Conservation (phyloP, 495 filamentous ascomycete genomes). For the Xylaria acuta region DNA sequence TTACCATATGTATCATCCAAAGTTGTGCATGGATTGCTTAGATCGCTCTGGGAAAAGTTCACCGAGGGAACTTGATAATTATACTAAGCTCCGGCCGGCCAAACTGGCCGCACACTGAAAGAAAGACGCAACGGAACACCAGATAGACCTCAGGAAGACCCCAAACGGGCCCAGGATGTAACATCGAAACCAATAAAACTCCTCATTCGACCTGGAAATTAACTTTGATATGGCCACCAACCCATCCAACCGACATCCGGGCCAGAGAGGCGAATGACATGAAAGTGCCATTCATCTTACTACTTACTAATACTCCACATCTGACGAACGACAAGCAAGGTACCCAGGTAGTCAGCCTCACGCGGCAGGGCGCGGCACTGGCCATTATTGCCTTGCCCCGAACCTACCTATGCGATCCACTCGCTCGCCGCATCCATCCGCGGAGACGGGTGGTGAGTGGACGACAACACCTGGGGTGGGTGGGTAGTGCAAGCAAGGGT, state of each 20-base stretch:
- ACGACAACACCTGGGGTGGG: not conserved
- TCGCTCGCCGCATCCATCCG: not conserved
- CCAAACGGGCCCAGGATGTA: too few relatives aligned
- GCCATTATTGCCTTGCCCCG: conserved; percentile 7
- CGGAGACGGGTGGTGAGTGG: not conserved
- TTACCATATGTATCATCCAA: not conserved
- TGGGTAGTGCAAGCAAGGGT: not conserved
- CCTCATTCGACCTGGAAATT: not conserved
- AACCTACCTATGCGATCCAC: not conserved
- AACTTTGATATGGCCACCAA: not conserved
- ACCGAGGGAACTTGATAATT: not conserved
- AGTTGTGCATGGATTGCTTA: not conserved
- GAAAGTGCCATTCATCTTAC: not conserved
- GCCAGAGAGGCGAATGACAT: not conserved
- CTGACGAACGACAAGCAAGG: not conserved
- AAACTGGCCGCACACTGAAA: not conserved
- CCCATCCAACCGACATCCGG: not conserved
- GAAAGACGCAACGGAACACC: not conserved
- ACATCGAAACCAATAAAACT: not conserved
- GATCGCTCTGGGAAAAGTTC: not conserved
- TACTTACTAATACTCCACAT: conserved; percentile 10
- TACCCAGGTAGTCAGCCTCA: conserved; percentile 13
- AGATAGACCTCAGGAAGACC: not conserved
- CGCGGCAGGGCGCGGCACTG: conserved; percentile 14
- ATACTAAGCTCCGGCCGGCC: not conserved